Evolutionary conservation across 768 basidiomycete genomes (phyloP).

Genomic region (Leccinum subgranulosum): DNA sequence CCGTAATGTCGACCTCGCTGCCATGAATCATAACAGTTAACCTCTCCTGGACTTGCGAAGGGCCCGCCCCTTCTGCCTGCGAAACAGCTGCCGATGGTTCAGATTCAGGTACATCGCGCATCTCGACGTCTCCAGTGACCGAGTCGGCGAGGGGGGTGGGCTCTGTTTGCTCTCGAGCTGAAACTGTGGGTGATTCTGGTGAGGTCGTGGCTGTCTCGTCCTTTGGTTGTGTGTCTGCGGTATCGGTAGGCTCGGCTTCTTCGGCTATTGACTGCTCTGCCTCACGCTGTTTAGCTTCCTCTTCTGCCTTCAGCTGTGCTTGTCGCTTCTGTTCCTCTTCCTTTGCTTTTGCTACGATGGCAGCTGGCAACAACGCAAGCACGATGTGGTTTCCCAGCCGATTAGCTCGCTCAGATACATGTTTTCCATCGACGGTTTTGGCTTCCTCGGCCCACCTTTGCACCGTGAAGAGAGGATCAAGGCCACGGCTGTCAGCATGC

Average conservation of each 20-base stretch:
- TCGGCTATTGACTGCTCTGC: slow-evolving; percentile 32
- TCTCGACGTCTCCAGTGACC: slow-evolving; percentile 43
- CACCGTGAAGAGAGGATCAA: slow-evolving; percentile 76
- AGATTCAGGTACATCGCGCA: slow-evolving; percentile 38
- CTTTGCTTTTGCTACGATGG: slow-evolving; percentile 53
- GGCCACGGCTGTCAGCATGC: slow-evolving; percentile 44
- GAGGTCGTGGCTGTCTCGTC: slow-evolving; percentile 14
- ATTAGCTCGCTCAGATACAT: slow-evolving; percentile 60
- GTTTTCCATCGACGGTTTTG: slow-evolving; percentile 75
- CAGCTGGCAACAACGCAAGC: slow-evolving; percentile 75
- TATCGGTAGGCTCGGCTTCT: slow-evolving; percentile 35
- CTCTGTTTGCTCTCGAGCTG: slow-evolving; percentile 14
- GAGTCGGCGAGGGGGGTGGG: slow-evolving; percentile 32
- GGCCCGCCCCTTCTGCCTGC: slow-evolving; percentile 20
- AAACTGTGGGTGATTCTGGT: slow-evolving; percentile 3
- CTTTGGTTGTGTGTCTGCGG: slow-evolving; percentile 10
- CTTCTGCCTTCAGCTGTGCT: slow-evolving; percentile 56
- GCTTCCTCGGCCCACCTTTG: slow-evolving; percentile 91
- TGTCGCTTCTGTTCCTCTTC: slow-evolving; percentile 38
- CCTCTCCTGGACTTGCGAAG: slow-evolving; percentile 51
- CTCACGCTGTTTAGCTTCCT: slow-evolving; percentile 39
- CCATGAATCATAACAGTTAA: slow-evolving; percentile 92
- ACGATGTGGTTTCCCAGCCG: slow-evolving; percentile 71
- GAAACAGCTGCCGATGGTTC: slow-evolving; percentile 19
- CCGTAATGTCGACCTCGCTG: slow-evolving; percentile 92